Percentiles rank a stretch among this genome's conserved stretches.
phyloP scores from a whole-genome alignment of 345 rosid species.

The Turritis glabra region DNA sequence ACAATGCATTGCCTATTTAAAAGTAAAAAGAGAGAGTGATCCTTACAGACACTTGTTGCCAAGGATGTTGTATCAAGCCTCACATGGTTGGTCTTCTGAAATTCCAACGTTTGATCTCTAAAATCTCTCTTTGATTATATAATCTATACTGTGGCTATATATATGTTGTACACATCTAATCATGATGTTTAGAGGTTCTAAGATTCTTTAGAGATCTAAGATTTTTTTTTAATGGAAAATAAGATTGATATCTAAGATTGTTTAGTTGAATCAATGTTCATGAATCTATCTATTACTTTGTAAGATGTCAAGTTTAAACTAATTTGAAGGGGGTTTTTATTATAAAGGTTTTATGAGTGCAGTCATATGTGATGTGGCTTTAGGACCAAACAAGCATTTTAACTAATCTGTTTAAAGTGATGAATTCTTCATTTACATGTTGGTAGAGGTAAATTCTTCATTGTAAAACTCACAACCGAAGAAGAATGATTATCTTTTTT shows the following conservation, averaged over 20 bases:
- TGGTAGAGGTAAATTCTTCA: neutral
- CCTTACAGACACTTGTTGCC: constrained; percentile 62
- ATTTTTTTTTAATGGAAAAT: neutral
- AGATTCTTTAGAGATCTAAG: neutral
- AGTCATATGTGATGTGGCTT: neutral
- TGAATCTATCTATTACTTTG: neutral
- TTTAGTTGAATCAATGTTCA: neutral
- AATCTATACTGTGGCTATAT: neutral
- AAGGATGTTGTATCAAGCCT: constrained; percentile 53
- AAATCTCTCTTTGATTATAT: constrained; percentile 8
- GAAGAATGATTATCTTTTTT: neutral
- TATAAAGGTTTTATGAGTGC: neutral
- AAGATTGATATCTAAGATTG: neutral
- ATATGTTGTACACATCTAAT: neutral
- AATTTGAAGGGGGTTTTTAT: too few relatives aligned
- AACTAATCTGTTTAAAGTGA: neutral
- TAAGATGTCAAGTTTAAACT: neutral
- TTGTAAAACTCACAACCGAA: neutral
- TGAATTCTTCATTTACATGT: constrained; percentile 7
- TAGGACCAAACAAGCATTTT: neutral
- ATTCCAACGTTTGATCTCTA: constrained; percentile 67
- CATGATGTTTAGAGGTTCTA: neutral
- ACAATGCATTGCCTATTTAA: constrained; percentile 53
- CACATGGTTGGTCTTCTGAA: constrained; percentile 47
- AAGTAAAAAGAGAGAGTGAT: constrained; percentile 63